Evolutionary conservation across 2,329 filamentous ascomycete genomes (phyloP).

Genomic region (Aurifilum marmelostoma): DNA sequence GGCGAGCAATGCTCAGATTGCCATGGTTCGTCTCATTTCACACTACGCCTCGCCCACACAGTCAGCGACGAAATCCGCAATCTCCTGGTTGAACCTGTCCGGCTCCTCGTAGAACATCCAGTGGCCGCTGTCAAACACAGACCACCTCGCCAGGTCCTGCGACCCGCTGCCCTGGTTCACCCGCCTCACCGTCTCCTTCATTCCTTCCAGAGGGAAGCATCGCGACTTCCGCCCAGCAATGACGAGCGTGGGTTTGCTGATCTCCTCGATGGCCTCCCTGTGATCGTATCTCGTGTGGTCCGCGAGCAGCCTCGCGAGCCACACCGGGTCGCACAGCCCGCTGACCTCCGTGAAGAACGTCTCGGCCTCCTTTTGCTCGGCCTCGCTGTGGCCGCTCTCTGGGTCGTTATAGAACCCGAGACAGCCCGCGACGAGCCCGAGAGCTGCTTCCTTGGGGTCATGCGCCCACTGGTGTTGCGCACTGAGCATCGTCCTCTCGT

Average conservation of each 20-base stretch:
- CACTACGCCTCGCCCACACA: conserved; percentile 6
- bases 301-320: conserved; percentile 43
- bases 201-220: conserved; percentile 44
- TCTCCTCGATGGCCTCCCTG: conserved; percentile 43
- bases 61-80: conserved; percentile 37
- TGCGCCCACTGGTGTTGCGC: conserved; percentile 38
- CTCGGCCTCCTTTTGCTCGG: conserved; percentile 37
- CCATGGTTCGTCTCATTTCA: neutral
- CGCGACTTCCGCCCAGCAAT: conserved; percentile 42
- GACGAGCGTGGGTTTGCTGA: conserved; percentile 41
- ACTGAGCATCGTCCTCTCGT: conserved; percentile 41
- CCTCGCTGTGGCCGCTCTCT: conserved; percentile 34
- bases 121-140: conserved; percentile 43
- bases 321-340: conserved; percentile 40
- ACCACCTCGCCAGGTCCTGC: conserved; percentile 33
- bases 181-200: conserved; percentile 41
- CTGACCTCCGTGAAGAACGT: conserved; percentile 42
- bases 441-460: conserved; percentile 33
- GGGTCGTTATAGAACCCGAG: conserved; percentile 42
- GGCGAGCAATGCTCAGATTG: neutral
- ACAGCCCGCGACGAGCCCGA: conserved; percentile 40
- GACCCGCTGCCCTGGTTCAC: conserved; percentile 33
- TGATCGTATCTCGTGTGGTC: conserved; percentile 48
- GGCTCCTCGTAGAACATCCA: conserved; percentile 48
- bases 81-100: conserved; percentile 41